Base-by-base conservation (phyloP, 371 early-diverging fungal genomes). In the Mucor mucedo region DNA sequence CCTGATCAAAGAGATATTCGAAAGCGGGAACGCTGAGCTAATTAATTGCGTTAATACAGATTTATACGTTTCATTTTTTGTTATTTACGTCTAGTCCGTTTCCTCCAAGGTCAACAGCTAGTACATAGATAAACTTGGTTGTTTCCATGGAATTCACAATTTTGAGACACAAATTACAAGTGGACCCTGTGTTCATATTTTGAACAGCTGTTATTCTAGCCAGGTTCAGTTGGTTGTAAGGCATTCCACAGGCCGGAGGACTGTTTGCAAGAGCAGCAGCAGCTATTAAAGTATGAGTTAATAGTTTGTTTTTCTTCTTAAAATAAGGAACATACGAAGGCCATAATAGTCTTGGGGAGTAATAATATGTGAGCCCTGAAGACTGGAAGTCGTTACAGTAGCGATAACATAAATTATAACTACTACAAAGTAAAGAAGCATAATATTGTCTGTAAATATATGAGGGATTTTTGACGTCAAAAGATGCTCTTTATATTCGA, bases 91-190 rank as follows among this genome's bases (percentile, higher is more conserved):
- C 84, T 41, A 86, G 65, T 10, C 86, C 84, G 6, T 57, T 55
- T 10, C 84, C 84, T 39, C 84, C 86, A 2, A 75, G 68, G 57
- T 86, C 86, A 13, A 86, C 82, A 2, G 81, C 86, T 58, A 86
- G 63, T 8, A 84, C 86, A 32, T 84, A 80, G 38, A 77, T 70
- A 28, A 44, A 73, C 42, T 76, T 74, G n/a, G 68, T 68, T 5
- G 66, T 41, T 10, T 80, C 68, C 27, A 65, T 68, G 11, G 66
- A 58, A 45, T 79, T 82, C 35, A 65, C 52, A 5, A 86, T 79
- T 49, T 80, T 83, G 38, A 86, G 61, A 62, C 86, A 86, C 27
- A 75, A 62, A 16, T 82, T 80, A 55, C 86, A 86, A 21, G 78
- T 77, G 2, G 67, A 55, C 7, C 58, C 52, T 21, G 65, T 72